phyloP scores from a whole-genome alignment of 2,329 filamentous ascomycete genomes.

The Aspergillus sp. region DNA sequence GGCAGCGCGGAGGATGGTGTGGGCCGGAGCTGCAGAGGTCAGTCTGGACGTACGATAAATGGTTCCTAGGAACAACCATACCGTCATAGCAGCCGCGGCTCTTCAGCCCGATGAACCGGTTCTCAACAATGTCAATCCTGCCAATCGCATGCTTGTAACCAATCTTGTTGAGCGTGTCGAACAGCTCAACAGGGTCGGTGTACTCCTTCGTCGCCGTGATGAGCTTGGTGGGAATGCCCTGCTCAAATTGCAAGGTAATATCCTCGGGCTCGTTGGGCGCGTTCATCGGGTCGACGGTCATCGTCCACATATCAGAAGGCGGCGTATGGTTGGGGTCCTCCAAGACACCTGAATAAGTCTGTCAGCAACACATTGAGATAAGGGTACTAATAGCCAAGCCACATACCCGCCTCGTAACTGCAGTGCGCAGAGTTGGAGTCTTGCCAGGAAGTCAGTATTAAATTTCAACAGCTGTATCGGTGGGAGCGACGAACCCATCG shows the following conservation, averaged over 20 bases:
- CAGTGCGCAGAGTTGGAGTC: conserved; percentile 51
- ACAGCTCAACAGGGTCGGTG: conserved; percentile 63
- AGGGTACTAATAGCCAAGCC: background rate
- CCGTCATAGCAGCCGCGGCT: conserved; percentile 70
- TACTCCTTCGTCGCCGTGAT: conserved; percentile 48
- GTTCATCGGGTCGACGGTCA: conserved; percentile 55
- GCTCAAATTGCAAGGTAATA: conserved; percentile 62
- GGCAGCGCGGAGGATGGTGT: conserved; percentile 24
- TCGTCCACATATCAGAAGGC: conserved; percentile 69
- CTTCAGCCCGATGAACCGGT: conserved; percentile 72
- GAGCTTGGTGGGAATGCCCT: conserved; percentile 64
- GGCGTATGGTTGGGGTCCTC: conserved; percentile 51
- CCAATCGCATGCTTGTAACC: conserved; percentile 65
- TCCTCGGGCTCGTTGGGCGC: conserved; percentile 63
- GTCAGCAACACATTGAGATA: background rate
- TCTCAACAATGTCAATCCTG: conserved; percentile 75
- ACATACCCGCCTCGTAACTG: conserved; percentile 65
- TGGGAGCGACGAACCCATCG: conserved; percentile 51
- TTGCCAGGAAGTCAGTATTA: conserved; percentile 6
- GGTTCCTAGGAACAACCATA: conserved; percentile 32
- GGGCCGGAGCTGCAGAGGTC: conserved; percentile 16
- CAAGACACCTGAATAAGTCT: conserved; percentile 13
- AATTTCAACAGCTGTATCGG: background rate
- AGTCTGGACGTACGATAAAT: conserved; percentile 5
- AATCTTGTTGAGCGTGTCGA: conserved; percentile 62